These are phyloP conservation scores for Fraxinus dipetala DNA, from an alignment of 305 asterid species.

Conservation along the genomic window DNA sequence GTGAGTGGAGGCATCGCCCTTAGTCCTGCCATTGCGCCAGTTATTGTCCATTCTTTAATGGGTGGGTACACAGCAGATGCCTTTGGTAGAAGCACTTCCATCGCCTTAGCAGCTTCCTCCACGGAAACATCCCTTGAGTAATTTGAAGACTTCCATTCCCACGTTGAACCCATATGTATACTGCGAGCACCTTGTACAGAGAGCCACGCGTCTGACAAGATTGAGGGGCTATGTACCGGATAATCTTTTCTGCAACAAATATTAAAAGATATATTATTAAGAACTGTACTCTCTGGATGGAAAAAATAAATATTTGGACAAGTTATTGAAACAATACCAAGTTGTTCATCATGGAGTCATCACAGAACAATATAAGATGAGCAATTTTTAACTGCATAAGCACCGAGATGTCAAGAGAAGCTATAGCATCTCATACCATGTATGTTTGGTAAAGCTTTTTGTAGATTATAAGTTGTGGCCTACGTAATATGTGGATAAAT, in stretches of 20 bases:
- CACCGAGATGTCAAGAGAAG: neutral
- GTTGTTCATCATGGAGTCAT: neutral
- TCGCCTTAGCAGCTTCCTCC: conserved; percentile 61
- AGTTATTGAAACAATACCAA: neutral
- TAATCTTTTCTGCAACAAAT: conserved; percentile 54
- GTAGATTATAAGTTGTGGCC: neutral
- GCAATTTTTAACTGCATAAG: neutral
- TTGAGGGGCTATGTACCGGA: conserved; percentile 67
- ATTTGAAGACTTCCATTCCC: conserved; percentile 87
- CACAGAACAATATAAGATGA: neutral
- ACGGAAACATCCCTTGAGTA: conserved; percentile 51
- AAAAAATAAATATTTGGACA: neutral
- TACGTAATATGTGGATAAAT: neutral
- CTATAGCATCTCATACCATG: neutral
- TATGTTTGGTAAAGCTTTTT: neutral
- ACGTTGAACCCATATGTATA: conserved; percentile 77
- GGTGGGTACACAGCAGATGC: conserved; percentile 67
- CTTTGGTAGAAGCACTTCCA: conserved; percentile 60
- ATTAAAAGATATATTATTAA: neutral
- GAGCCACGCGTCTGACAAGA: conserved; percentile 85
- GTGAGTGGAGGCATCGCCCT: conserved; percentile 93
- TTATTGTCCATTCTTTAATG: conserved; percentile 54
- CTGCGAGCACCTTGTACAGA: conserved; percentile 62
- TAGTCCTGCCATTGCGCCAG: conserved; percentile 70
- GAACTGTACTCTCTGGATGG: neutral